Conservation (phyloP, 2,329 filamentous ascomycete species). For the Teratosphaeria viscida region DNA sequence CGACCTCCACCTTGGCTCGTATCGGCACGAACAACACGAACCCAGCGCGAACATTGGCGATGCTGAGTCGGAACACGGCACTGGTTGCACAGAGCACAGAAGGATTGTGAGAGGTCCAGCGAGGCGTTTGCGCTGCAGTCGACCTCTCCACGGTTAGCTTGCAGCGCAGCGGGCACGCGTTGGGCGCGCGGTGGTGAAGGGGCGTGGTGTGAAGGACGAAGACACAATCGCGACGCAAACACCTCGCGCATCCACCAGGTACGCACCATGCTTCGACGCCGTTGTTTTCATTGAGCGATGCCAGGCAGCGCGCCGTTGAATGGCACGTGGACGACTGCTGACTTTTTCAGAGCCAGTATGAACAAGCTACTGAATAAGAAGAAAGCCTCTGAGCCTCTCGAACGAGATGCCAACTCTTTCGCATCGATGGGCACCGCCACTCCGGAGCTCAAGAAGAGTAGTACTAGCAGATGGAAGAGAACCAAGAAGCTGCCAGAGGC, state of each 20-base stretch:
- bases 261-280: background rate
- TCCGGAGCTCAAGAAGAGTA: slow-evolving; percentile 21
- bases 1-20: background rate
- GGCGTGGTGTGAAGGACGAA: background rate
- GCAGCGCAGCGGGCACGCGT: background rate
- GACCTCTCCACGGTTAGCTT: background rate
- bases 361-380: slow-evolving; percentile 69
- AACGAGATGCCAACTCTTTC: slow-evolving; percentile 15
- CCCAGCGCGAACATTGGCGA: background rate
- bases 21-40: background rate
- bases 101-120: slow-evolving; percentile 1
- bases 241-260: background rate
- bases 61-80: background rate
- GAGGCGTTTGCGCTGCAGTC: background rate
- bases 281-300: slow-evolving; percentile 4
- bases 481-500: slow-evolving; percentile 41
- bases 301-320: slow-evolving; percentile 7
- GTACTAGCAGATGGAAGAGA: slow-evolving; percentile 32
- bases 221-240: background rate
- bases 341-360: slow-evolving; percentile 40
- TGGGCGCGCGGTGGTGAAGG: background rate
- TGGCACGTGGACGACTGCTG: slow-evolving; percentile 2
- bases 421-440: slow-evolving; percentile 11
- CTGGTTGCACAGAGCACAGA: background rate
- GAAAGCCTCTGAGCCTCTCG: slow-evolving; percentile 52